These are phyloP conservation scores for Triticum aestivum DNA, from an alignment of 176 grass and related monocot genomes.

Conservation along the genomic window DNA sequence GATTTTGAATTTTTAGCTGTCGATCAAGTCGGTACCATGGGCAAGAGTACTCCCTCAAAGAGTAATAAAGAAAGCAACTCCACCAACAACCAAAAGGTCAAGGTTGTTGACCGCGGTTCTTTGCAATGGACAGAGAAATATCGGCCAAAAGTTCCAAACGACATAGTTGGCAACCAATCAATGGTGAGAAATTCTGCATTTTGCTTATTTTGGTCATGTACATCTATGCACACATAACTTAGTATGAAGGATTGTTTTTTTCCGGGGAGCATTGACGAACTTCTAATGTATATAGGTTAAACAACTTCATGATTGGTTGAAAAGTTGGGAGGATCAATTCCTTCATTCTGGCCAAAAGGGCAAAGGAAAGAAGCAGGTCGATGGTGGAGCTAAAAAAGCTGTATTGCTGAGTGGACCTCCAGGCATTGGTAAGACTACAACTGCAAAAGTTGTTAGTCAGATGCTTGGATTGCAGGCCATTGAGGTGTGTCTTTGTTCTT, in stretches of 20 bases:
- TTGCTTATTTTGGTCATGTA: slow-evolving; percentile 30
- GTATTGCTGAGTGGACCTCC: slow-evolving; percentile 85
- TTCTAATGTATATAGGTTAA: slow-evolving; percentile 65
- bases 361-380: slow-evolving; percentile 76
- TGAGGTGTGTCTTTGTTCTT: slow-evolving; percentile 59
- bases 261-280: background rate
- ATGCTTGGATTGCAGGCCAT: slow-evolving; percentile 95
- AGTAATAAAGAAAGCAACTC: slow-evolving; percentile 44
- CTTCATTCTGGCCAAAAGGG: slow-evolving; percentile 72
- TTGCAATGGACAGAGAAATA: slow-evolving; percentile 98
- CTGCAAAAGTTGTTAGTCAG: slow-evolving; percentile 88
- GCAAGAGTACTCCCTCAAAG: slow-evolving; percentile 57
- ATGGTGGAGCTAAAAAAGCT: slow-evolving; percentile 92
- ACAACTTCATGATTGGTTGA: slow-evolving; percentile 98
- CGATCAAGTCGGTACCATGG: slow-evolving; percentile 38
- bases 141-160: slow-evolving; percentile 86
- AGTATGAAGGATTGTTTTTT: background rate
- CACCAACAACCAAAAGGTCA: slow-evolving; percentile 50
- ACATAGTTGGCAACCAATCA: slow-evolving; percentile 95
- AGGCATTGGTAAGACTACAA: slow-evolving; percentile 96
- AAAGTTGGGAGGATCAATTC: slow-evolving; percentile 74
- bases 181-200: slow-evolving; percentile 54
- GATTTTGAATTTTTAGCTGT: slow-evolving; percentile 49
- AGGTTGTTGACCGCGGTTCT: slow-evolving; percentile 54
- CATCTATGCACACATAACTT: slow-evolving; percentile 17